Evolutionary conservation across 2,329 filamentous ascomycete species (phyloP), one percentile per base, ranked within the genome.

Genomic region (Neopestalotiopsis clavispora): DNA sequence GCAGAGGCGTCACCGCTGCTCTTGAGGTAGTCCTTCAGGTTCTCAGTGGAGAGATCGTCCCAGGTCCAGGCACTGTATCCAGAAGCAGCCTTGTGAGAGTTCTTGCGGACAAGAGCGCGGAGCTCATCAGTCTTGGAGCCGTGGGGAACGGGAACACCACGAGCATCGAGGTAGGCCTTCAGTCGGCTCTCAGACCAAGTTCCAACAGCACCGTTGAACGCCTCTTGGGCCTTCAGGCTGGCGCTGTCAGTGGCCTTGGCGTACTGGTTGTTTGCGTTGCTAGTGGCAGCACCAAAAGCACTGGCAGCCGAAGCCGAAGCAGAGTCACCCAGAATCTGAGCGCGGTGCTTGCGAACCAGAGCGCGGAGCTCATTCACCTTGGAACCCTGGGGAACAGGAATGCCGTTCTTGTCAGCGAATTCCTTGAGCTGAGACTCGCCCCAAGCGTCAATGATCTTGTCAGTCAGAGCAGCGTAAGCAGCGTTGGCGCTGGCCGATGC

Each of bases 401-500:
- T 92, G 69, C 90, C 90, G 75, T 98, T 96, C 86, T 95, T 94
- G 84, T 98, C 95, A 67, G 90, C 90, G 84, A 96, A 98, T 71
- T 94, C 91, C 87, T 98, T 98, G 79, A 99, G 87, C 80, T 97
- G 86, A 56, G 87, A 88, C 77, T 98, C 95, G 76, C 92, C 91
- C 96, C 96, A 99, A 4, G 93, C 90, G 74, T 97, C 91, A 76
- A 98, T 92, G 66, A 98, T 85, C 75, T 91, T 90, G 75, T 98
- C 94, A 71, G 91, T 94, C 57, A 98, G 83, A 62, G 90, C 92
- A 65, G 91, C 84, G 74, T 94, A 92, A 1, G 93, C 91, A 52
- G 89, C 85, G 64, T 91, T 89, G 13, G 91, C 90, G 58, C 89
- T 91, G 45, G 89, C 86, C 10, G 88, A 87, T 56, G 89, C 89